phyloP scores from a whole-genome alignment of 176 grass and related monocot genomes.

The Saccharum spontaneum region DNA sequence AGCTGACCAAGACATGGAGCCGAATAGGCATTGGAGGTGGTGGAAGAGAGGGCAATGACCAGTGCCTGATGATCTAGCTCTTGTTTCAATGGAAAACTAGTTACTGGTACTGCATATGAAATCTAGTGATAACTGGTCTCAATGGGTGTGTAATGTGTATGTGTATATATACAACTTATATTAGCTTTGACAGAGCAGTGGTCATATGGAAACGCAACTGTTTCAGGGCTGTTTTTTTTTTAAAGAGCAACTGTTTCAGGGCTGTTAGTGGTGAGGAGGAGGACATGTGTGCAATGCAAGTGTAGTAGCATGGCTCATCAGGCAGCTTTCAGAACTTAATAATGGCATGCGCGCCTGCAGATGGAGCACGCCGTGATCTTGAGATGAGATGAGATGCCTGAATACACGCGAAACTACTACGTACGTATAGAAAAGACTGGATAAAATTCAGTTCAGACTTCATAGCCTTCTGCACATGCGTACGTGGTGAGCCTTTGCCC shows the following conservation, averaged over 20 bases:
- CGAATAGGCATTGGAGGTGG: constrained; percentile 22
- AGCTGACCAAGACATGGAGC: background rate
- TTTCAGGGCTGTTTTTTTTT: too few species aligned
- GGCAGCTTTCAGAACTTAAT: constrained; percentile 3
- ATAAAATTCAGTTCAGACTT: background rate
- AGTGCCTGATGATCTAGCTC: background rate
- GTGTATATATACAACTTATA: constrained; percentile 7
- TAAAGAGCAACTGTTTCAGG: background rate
- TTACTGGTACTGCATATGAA: background rate
- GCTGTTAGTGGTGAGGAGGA: background rate
- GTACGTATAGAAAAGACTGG: too few species aligned
- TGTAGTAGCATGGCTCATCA: background rate
- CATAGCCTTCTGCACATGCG: background rate
- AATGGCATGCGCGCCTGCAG: background rate
- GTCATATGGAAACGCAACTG: background rate
- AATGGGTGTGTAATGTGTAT: background rate
- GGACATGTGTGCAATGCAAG: constrained; percentile 4
- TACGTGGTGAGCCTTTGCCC: background rate
- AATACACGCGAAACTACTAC: too few species aligned
- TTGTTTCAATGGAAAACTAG: constrained; percentile 27
- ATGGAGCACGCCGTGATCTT: background rate
- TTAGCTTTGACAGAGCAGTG: background rate
- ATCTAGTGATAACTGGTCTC: background rate
- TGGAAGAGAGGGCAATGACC: background rate
- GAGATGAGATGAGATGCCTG: background rate